These are phyloP conservation scores for Candida sithepensis DNA, from an alignment of 805 yeast species.

Conservation along the genomic window DNA sequence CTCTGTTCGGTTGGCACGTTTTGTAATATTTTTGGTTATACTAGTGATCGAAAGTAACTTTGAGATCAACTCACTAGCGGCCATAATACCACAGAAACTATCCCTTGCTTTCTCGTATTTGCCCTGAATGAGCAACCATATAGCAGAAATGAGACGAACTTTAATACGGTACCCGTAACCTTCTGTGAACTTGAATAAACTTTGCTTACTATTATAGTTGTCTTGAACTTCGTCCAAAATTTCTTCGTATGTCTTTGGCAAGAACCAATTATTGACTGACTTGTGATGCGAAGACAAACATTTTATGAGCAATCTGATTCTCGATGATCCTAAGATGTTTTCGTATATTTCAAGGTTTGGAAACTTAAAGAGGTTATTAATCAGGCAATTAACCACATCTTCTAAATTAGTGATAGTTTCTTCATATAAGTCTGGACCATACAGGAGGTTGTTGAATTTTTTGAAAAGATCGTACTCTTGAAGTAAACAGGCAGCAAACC, in stretches of 20 bases:
- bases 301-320: neutral
- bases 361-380: conserved; percentile 9
- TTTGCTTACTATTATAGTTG: conserved; percentile 1
- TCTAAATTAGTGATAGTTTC: conserved; percentile 2
- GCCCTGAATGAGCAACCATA: conserved; percentile 4
- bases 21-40: neutral
- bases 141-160: conserved; percentile 5
- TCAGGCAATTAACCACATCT: conserved; percentile 5
- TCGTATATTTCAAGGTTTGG: conserved; percentile 11
- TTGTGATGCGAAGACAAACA: neutral
- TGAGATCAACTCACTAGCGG: conserved; percentile 7
- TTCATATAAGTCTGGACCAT: conserved; percentile 7
- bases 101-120: conserved; percentile 5
- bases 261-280: conserved; percentile 2
- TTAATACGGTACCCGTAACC: conserved; percentile 10
- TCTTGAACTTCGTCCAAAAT: conserved; percentile 5
- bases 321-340: conserved; percentile 5
- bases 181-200: conserved; percentile 6
- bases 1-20: neutral
- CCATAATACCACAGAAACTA: conserved; percentile 2
- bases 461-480: neutral
- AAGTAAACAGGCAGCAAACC: conserved; percentile 7
- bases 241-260: conserved; percentile 8
- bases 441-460: conserved; percentile 2
- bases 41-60: neutral